A percentile compares a stretch with the other conserved stretches of the same genome.
These are phyloP conservation scores for Globisporangium viniferum DNA, from an alignment of 352 stramenopile species.

Conservation along the genomic window DNA sequence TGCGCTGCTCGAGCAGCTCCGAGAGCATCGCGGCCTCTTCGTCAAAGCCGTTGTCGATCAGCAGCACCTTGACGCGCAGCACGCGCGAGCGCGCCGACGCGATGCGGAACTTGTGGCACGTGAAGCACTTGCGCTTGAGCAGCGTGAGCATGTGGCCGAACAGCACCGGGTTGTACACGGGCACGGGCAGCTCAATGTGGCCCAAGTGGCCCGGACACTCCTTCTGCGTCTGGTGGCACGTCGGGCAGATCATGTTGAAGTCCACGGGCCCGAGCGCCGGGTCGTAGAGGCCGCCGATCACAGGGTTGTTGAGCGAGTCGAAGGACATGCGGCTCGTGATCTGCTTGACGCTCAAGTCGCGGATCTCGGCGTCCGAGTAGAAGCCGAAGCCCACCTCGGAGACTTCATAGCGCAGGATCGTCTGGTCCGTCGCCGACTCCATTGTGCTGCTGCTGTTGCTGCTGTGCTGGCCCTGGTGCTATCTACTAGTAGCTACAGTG, in stretches of 20 bases:
- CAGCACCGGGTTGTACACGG: constrained; percentile 98
- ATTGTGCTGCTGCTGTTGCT: constrained; percentile 26
- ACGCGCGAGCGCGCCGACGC: constrained; percentile 72
- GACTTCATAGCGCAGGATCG: constrained; percentile 90
- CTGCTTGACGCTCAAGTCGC: constrained; percentile 95
- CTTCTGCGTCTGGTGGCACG: constrained; percentile 94
- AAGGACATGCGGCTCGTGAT: constrained; percentile 95
- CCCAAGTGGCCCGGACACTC: constrained; percentile 98
- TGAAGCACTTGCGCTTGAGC: constrained; percentile 98
- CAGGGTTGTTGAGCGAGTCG: constrained; percentile 92
- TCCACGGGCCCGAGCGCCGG: constrained; percentile 92
- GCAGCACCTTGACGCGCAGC: constrained; percentile 88
- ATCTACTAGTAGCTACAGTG: background rate
- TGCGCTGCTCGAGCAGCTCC: constrained; percentile 83
- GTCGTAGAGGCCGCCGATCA: constrained; percentile 97
- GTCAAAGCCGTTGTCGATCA: constrained; percentile 89
- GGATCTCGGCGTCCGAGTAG: constrained; percentile 97
- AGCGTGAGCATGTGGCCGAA: constrained; percentile 95
- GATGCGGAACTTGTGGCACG: constrained; percentile 96
- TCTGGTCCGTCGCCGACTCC: constrained; percentile 88
- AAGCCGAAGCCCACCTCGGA: constrained; percentile 93
- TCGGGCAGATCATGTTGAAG: constrained; percentile 91
- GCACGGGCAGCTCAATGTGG: constrained; percentile 98
- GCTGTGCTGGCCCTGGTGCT: background rate
- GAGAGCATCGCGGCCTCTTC: constrained; percentile 72